phyloP scores from a whole-genome alignment of 148 eudicot genomes.

The Camellia granthamiana region DNA sequence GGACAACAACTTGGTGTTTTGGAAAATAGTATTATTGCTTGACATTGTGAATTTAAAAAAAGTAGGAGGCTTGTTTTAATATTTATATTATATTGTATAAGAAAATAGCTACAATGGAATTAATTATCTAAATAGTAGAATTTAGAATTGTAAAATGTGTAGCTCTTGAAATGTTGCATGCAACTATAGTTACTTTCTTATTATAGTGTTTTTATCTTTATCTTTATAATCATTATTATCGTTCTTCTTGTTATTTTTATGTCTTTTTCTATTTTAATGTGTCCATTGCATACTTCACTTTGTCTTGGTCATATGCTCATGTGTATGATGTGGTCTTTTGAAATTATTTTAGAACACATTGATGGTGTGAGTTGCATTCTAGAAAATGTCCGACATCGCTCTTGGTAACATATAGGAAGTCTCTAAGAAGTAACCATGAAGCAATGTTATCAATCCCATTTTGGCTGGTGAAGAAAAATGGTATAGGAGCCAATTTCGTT shows the following conservation, averaged over 20 bases:
- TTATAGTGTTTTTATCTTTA: neutral
- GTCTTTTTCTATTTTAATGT: neutral
- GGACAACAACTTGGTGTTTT: too few species aligned
- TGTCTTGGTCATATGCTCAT: neutral
- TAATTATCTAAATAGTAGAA: neutral
- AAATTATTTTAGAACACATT: neutral
- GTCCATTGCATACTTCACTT: neutral
- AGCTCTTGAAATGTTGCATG: neutral
- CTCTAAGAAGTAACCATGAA: neutral
- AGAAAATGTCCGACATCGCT: neutral
- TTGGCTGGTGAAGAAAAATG: too few species aligned
- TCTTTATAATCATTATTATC: too few species aligned
- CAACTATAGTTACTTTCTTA: too few species aligned
- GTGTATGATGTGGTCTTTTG: neutral
- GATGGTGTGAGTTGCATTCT: neutral
- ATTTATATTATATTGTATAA: too few species aligned
- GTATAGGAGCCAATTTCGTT: too few species aligned
- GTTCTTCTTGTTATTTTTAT: neutral
- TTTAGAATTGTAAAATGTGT: neutral
- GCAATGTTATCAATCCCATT: too few species aligned
- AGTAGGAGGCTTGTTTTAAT: too few species aligned
- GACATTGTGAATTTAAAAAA: too few species aligned
- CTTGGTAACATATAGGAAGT: neutral
- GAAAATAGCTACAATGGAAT: neutral
- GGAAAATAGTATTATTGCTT: too few species aligned